These are phyloP conservation scores for Dendrobium nobile DNA, from an alignment of 106 monocot genomes.

Conservation along the genomic window DNA sequence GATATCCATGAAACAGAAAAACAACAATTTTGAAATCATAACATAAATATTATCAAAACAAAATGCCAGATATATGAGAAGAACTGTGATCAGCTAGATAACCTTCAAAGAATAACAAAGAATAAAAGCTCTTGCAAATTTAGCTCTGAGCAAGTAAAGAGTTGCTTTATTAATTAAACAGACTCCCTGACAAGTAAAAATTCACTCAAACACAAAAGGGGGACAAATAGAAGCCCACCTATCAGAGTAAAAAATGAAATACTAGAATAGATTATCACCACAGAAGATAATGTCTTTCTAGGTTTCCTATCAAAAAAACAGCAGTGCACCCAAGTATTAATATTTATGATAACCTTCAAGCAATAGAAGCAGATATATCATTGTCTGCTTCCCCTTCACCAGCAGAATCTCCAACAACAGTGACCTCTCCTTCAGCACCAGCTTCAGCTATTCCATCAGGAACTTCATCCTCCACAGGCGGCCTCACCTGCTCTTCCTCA, in stretches of 20 bases:
- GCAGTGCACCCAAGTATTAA: background rate
- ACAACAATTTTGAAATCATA: background rate
- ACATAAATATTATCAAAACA: background rate
- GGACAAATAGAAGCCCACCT: background rate
- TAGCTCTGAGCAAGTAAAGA: background rate
- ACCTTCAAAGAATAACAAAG: background rate
- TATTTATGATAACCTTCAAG: slow-evolving; percentile 20
- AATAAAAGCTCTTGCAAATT: background rate
- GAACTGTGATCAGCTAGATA: background rate
- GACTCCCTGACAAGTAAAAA: background rate
- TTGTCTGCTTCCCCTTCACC: slow-evolving; percentile 23
- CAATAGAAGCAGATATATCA: slow-evolving; percentile 14
- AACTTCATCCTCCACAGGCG: slow-evolving; percentile 44
- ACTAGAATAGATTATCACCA: background rate
- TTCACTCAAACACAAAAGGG: background rate
- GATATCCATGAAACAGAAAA: background rate
- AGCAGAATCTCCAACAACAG: slow-evolving; percentile 10
- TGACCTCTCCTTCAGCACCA: slow-evolving; percentile 34
- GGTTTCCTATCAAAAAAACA: background rate
- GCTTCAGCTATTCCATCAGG: slow-evolving; percentile 19
- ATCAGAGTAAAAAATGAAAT: background rate
- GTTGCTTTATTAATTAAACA: background rate
- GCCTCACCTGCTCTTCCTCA: slow-evolving; percentile 92
- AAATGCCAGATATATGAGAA: background rate
- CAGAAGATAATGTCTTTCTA: background rate